Percentiles rank a stretch among this genome's conserved stretches.
Conservation (phyloP, 768 basidiomycete species). For the Collybia sordida region DNA sequence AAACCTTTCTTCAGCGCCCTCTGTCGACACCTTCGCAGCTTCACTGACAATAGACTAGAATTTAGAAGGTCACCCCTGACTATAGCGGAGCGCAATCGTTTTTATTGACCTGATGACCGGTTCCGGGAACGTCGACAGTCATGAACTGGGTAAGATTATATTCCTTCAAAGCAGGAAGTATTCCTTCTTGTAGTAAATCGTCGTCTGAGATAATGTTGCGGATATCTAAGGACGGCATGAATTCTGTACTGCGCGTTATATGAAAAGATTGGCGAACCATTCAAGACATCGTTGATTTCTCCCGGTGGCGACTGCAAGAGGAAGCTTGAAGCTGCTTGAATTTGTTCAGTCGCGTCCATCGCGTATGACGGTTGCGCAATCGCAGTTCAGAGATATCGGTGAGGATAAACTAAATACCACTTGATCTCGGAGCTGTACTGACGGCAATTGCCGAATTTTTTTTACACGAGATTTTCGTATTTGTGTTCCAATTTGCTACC, state of each 20-base stretch:
- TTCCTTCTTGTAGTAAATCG: constrained; percentile 72
- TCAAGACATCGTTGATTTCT: constrained; percentile 95
- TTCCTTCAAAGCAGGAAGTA: constrained; percentile 73
- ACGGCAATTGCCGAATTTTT: neutral
- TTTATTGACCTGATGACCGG: constrained; percentile 67
- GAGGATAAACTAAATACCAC: constrained; percentile 19
- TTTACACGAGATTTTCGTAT: neutral
- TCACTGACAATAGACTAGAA: constrained; percentile 80
- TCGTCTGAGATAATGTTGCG: constrained; percentile 89
- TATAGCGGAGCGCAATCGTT: neutral
- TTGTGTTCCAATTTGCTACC: neutral
- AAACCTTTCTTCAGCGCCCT: constrained; percentile 62
- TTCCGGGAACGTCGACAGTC: constrained; percentile 79
- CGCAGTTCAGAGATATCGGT: neutral
- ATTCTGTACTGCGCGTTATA: constrained; percentile 9
- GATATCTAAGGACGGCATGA: constrained; percentile 58
- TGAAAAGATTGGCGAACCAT: constrained; percentile 50
- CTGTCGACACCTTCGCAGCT: constrained; percentile 50
- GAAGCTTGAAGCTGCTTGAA: constrained; percentile 73
- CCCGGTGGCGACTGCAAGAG: constrained; percentile 91
- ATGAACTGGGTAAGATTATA: constrained; percentile 91
- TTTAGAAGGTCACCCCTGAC: constrained; percentile 3
- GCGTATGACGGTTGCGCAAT: neutral
- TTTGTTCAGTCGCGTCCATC: constrained; percentile 66
- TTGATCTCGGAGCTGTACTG: neutral